Evolutionary conservation across 495 filamentous ascomycete species (phyloP), one percentile per base, ranked within the genome.

Genomic region (Daldinia caldariorum): DNA sequence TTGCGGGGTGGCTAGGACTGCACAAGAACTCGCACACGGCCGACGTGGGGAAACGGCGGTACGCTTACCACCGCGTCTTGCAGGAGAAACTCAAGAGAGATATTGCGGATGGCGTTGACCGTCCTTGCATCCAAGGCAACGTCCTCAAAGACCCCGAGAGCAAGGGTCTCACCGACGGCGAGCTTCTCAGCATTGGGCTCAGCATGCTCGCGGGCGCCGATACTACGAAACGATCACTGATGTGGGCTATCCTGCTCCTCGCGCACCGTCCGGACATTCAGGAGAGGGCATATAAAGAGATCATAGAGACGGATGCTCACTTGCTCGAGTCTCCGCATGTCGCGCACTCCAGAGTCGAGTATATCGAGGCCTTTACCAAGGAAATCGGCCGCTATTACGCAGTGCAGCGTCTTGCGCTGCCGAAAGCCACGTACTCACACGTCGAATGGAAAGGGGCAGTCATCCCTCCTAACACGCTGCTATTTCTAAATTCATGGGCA

Each of bases 371-470:
- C 0, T 75, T 92, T 47, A 88, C 89, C 47, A 90, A 90, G 72
- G 90, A 92, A 76, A 85, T 85, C 35, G 83, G 91, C 12, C 84
- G 90, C 59, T 92, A 86, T 81, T 92, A 87, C 85, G 90, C 87
- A 3, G 89, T 92, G 14, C 90, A 92, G 69, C 89, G 90, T 2
- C 90, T 92, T 72, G 90, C 88, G 69, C 81, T 92, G 4, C 90
- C 90, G 7, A 83, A 90, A 9, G 85, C 84, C 47, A 87, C 80
- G 63, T 88, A 88, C 75, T 89, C 89, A 72, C 83, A 89, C 47
- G 89, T 92, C 38, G 75, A 80, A 13, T 91, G 83, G 77, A 82
- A 89, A 22, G 84, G 85, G 10, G 83, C 84, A 0, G 81, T 77
- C 0, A 90, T 91, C 16, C 89, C 89, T 0, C 83, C 88, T 1